Conservation (phyloP, 129 eudicot species). For the Tanacetum coccineum region DNA sequence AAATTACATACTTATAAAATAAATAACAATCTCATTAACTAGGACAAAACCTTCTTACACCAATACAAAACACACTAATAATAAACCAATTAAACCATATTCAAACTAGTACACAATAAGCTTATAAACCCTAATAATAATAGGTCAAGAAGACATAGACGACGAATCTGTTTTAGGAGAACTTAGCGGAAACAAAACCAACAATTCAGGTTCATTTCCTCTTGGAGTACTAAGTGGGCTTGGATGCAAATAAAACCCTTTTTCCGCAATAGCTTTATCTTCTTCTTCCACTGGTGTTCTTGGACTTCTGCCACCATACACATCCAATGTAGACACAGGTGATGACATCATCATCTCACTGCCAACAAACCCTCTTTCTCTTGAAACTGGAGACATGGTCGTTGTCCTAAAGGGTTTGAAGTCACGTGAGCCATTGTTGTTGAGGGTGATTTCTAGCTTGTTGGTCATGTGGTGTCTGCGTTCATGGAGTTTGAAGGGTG, state of each 20-base stretch:
- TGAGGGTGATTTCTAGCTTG: constrained; percentile 67
- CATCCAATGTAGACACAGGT: constrained; percentile 77
- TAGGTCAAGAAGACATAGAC: constrained; percentile 18
- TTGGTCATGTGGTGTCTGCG: constrained; percentile 43
- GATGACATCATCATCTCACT: constrained; percentile 50
- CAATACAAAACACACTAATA: constrained; percentile 14
- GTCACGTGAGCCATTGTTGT: constrained; percentile 21
- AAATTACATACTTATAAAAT: not conserved
- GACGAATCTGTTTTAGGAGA: constrained; percentile 37
- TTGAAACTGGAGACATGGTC: constrained; percentile 15
- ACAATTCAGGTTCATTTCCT: constrained; percentile 61
- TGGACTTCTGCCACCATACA: constrained; percentile 50
- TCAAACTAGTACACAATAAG: not conserved
- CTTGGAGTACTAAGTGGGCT: constrained; percentile 51
- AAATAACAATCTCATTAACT: constrained; percentile 12
- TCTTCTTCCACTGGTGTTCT: constrained; percentile 49
- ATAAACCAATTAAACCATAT: constrained; percentile 11
- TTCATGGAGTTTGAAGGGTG: constrained; percentile 70
- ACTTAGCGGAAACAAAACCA: constrained; percentile 63
- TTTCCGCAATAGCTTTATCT: constrained; percentile 59
- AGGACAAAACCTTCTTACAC: constrained; percentile 1
- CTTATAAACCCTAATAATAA: not conserved
- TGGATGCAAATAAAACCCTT: constrained; percentile 84
- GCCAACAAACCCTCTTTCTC: constrained; percentile 29
- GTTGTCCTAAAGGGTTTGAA: not conserved